phyloP scores from a whole-genome alignment of 1,284 basidiomycete species.

The Boletus mariae region DNA sequence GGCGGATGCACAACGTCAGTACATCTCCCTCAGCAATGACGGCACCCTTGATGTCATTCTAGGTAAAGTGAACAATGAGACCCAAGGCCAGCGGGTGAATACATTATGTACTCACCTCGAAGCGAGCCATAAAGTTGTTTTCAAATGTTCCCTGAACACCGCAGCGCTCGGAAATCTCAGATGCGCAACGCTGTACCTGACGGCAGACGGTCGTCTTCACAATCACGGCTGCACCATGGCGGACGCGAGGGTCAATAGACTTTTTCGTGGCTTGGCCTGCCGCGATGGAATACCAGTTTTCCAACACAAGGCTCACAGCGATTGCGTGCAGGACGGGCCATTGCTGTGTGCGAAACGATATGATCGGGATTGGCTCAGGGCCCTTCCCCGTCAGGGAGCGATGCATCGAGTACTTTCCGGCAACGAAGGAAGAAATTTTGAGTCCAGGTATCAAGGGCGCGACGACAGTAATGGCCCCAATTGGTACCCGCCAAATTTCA shows the following conservation, averaged over 20 bases:
- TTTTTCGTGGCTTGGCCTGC: no score
- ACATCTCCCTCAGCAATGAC: slow-evolving; percentile 56
- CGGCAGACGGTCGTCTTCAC: slow-evolving; percentile 50
- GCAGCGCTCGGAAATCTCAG: slow-evolving; percentile 39
- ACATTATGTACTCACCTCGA: slow-evolving; percentile 38
- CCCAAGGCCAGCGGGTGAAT: no score
- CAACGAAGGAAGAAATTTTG: no score
- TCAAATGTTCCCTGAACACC: slow-evolving; percentile 57
- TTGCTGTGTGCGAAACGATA: slow-evolving; percentile 56
- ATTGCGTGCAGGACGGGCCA: slow-evolving; percentile 47
- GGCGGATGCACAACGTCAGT: slow-evolving; percentile 48
- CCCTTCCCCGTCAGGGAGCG: slow-evolving; percentile 37
- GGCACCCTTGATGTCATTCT: slow-evolving; percentile 50
- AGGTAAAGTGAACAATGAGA: neutral
- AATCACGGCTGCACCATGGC: slow-evolving; percentile 35
- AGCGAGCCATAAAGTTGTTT: slow-evolving; percentile 49
- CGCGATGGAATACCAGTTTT: slow-evolving; percentile 41
- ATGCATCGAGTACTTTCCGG: slow-evolving; percentile 42
- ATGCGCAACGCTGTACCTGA: slow-evolving; percentile 39
- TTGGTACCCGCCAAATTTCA: no score
- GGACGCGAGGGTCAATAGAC: no score
- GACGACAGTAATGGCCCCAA: no score
- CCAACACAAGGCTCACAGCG: slow-evolving; percentile 45
- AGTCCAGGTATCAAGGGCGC: no score
- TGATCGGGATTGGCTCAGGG: slow-evolving; percentile 35